Evolutionary conservation across 202 grass and related monocot species (phyloP).

Genomic region (Zoysia matrella): DNA sequence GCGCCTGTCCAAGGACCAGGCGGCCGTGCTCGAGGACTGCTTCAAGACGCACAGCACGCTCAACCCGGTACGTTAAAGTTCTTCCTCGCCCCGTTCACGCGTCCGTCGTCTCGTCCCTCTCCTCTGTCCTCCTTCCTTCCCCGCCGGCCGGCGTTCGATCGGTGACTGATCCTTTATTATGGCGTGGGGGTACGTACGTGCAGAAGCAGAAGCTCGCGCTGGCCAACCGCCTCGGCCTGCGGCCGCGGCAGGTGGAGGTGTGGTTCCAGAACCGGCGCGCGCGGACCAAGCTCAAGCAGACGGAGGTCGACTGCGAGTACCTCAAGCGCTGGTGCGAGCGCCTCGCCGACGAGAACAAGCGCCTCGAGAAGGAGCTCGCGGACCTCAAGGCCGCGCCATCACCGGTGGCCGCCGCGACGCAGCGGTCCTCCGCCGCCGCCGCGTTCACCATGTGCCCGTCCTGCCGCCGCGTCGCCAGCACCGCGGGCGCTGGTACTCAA

Average conservation of each 20-base stretch:
- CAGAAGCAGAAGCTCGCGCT: slow-evolving; percentile 84
- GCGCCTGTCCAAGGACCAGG: slow-evolving; percentile 68
- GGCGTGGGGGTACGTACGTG: too few species aligned
- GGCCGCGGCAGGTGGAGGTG: slow-evolving; percentile 81
- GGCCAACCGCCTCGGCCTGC: slow-evolving; percentile 63
- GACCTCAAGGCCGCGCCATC: slow-evolving; percentile 65
- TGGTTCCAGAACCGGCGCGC: slow-evolving; percentile 80
- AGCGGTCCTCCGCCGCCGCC: slow-evolving; percentile 22
- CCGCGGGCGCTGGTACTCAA: not conserved
- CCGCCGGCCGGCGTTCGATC: too few species aligned
- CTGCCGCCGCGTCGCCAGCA: slow-evolving; percentile 66
- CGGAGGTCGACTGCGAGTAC: slow-evolving; percentile 92
- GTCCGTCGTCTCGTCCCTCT: too few species aligned
- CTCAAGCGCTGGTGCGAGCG: slow-evolving; percentile 91
- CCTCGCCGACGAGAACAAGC: slow-evolving; percentile 82
- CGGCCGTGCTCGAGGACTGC: slow-evolving; percentile 80
- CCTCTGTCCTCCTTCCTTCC: not conserved
- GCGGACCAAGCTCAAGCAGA: slow-evolving; percentile 89
- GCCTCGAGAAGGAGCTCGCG: slow-evolving; percentile 78
- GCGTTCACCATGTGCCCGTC: slow-evolving; percentile 77
- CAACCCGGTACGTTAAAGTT: slow-evolving; percentile 61
- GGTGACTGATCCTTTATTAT: too few species aligned
- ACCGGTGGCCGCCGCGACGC: slow-evolving; percentile 16
- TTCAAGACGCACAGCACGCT: slow-evolving; percentile 84
- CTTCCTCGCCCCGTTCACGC: too few species aligned